Conservation (phyloP, 805 yeast genomes). For the Candida pini region DNA sequence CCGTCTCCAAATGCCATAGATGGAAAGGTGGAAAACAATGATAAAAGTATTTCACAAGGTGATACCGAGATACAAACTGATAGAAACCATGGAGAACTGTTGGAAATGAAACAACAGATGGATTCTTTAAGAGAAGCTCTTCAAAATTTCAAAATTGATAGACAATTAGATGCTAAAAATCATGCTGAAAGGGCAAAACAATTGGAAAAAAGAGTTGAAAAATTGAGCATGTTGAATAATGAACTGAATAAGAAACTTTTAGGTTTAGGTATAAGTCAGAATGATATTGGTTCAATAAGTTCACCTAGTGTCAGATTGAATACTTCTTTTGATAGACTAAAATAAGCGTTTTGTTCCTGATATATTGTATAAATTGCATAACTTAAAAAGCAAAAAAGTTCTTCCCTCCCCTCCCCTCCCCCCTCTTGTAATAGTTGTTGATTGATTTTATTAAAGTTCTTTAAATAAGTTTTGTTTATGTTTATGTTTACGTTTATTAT, state of each 20-base stretch:
- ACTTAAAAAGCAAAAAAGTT: too few species aligned
- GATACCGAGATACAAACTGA: slow-evolving; percentile 26
- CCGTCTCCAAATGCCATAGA: neutral
- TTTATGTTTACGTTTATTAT: too few species aligned
- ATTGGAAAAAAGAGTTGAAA: slow-evolving; percentile 18
- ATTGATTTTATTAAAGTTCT: too few species aligned
- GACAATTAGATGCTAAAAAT: slow-evolving; percentile 21
- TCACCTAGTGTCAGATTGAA: slow-evolving; percentile 12
- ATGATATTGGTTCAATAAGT: too few species aligned
- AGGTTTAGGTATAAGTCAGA: too few species aligned
- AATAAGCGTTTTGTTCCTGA: too few species aligned
- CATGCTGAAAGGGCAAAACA: slow-evolving; percentile 20
- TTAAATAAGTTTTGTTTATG: too few species aligned
- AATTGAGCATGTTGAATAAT: slow-evolving; percentile 10
- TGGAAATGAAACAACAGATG: slow-evolving; percentile 24
- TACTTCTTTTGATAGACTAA: slow-evolving; percentile 11
- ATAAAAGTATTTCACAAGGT: too few species aligned
- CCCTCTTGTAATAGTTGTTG: too few species aligned
- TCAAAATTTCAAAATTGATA: slow-evolving; percentile 22
- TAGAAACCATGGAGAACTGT: slow-evolving; percentile 30
- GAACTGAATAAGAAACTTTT: slow-evolving; percentile 9
- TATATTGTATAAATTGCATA: too few species aligned
- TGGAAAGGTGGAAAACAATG: too few species aligned
- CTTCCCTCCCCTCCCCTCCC: too few species aligned
- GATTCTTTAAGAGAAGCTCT: slow-evolving; percentile 28